Evolutionary conservation across 1,284 basidiomycete species (phyloP).

Genomic region (Pisolithus thermaeus): DNA sequence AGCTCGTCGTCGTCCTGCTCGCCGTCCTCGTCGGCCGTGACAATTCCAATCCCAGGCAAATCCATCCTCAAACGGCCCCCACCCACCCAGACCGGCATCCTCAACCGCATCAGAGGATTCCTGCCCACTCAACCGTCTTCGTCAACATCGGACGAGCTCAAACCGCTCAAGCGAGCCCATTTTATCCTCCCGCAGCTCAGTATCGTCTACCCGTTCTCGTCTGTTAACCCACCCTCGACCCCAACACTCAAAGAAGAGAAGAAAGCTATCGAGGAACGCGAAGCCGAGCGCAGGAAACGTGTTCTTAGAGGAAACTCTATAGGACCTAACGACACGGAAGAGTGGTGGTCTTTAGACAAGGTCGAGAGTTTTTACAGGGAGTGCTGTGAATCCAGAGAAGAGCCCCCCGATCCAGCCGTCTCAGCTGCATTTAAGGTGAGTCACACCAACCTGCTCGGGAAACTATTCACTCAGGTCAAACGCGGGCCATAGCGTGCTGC

Average conservation of each 20-base stretch:
- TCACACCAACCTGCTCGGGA: conserved; percentile 5
- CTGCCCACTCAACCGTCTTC: conserved; percentile 23
- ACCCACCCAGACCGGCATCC: conserved; percentile 59
- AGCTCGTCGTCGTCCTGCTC: conserved; percentile 36
- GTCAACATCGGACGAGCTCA: conserved; percentile 31
- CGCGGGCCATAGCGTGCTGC: conserved; percentile 42
- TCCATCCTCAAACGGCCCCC: conserved; percentile 76
- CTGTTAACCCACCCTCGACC: conserved; percentile 72
- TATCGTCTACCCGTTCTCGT: conserved; percentile 82
- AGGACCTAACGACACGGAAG: conserved; percentile 38
- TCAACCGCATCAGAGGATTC: conserved; percentile 58
- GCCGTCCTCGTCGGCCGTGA: conserved; percentile 74
- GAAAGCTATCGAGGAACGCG: conserved; percentile 59
- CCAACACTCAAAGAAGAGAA: conserved; percentile 71
- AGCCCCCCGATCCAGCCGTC: conserved; percentile 60
- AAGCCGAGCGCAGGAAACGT: conserved; percentile 55
- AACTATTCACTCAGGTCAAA: conserved; percentile 5
- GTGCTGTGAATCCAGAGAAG: conserved; percentile 74
- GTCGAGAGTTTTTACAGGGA: conserved; percentile 78
- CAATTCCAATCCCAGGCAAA: conserved; percentile 68
- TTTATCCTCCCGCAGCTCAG: conserved; percentile 80
- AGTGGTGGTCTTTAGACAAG: conserved; percentile 77
- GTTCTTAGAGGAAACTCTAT: conserved; percentile 53
- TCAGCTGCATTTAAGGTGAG: conserved; percentile 68
- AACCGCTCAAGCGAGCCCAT: conserved; percentile 75